These are phyloP conservation scores for Cercospora citrullina DNA, from an alignment of 2,329 filamentous ascomycete species.

Conservation along the genomic window DNA sequence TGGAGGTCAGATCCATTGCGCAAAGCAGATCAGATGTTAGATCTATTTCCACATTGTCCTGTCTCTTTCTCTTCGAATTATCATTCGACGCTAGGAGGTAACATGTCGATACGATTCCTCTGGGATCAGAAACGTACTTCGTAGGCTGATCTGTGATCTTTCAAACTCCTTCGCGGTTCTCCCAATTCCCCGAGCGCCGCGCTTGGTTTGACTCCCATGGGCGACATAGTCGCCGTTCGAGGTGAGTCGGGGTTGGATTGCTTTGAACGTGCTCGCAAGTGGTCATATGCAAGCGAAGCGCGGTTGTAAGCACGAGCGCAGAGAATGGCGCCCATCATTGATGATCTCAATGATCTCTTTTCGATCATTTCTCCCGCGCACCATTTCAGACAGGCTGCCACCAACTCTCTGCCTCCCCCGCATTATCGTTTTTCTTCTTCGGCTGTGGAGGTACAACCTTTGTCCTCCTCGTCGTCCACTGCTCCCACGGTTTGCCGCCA, in stretches of 20 bases:
- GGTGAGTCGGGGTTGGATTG: background rate
- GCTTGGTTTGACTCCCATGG: no score
- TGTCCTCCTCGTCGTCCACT: conserved; percentile 50
- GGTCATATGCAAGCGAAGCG: background rate
- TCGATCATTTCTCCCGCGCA: background rate
- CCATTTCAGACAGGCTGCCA: conserved; percentile 19
- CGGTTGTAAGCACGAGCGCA: background rate
- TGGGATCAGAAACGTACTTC: background rate
- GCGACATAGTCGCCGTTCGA: background rate
- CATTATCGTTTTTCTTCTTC: conserved; percentile 20
- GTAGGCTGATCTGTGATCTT: background rate
- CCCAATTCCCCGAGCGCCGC: background rate
- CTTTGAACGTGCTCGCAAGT: background rate
- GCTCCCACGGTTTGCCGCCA: conserved; percentile 56
- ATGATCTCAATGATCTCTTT: background rate
- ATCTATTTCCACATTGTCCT: background rate
- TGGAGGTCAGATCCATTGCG: no score
- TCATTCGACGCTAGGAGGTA: background rate
- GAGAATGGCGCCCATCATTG: background rate
- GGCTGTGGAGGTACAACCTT: conserved; percentile 41
- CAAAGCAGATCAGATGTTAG: background rate
- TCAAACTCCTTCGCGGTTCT: background rate
- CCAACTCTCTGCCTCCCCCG: conserved; percentile 2
- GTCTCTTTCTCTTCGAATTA: background rate
- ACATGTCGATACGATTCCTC: background rate